Base-by-base conservation (phyloP, 176 grass and related monocot genomes). In the Hyparrhenia diplandra region DNA sequence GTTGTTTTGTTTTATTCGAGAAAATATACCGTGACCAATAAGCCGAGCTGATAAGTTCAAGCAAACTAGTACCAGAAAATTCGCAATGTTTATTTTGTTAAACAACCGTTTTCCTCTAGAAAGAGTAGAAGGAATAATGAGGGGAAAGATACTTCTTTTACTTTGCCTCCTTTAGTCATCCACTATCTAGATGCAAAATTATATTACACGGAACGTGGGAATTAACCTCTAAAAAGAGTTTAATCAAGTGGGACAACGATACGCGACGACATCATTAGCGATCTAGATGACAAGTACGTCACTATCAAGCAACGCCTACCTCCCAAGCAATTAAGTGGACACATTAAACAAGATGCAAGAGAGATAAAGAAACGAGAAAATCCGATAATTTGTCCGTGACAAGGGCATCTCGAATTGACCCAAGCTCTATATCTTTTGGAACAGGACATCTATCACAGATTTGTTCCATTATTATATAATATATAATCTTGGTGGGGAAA, bases 131-230 rank as follows among this genome's bases (percentile, higher is more conserved):
- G 37, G 9, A 41, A 67, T 5, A 12, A 31, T 10, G 47, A 54
- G 17, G 18, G 3, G 9, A 28, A 71, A 76, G 39, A 76, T 9
- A 18, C 24, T 67, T 39, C 5, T 83, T 74, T 67, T 40, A 31
- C 24, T 5, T 67, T 40, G 59, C 18, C 31, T 43, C 31, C 34
- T 23, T 55, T 67, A 62, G 2, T 17, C 9, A 18, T 8, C 84
- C 68, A 86, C 84, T 74, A 32, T 32, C 9, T 8, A 73, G 45
- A 80, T 86, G 8, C 68, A 54, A 54, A 80, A 43, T 64, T 64
- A 47, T 64, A 83, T 65, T 80, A 67, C 42, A 64, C 30, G 3
- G 32, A 76, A 85, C 67, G 76, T 85, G 84, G 17, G 8, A 37
- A 55, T 79, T 73, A 43, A 43, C 59, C 47, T 64, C 13, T 4